These are phyloP conservation scores for Tetracladium marchalianum DNA, from an alignment of 495 filamentous ascomycete genomes.

Conservation along the genomic window DNA sequence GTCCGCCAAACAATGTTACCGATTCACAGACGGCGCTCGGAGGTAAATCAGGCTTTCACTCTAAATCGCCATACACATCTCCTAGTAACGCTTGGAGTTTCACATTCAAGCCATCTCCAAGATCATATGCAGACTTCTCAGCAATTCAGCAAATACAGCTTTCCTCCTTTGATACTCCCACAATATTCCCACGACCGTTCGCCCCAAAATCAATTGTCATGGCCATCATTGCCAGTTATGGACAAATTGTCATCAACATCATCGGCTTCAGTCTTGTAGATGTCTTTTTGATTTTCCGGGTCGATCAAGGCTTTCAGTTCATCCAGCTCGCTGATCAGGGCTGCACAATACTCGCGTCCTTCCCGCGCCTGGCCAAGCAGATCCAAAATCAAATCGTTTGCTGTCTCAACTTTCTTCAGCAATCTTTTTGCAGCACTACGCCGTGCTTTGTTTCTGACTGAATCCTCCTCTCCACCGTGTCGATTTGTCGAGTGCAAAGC, in stretches of 20 bases:
- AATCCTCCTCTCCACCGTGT: constrained; percentile 15
- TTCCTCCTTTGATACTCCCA: neutral
- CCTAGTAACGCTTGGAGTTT: no score
- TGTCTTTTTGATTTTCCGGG: constrained; percentile 6
- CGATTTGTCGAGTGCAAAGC: constrained; percentile 7
- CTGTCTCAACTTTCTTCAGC: constrained; percentile 6
- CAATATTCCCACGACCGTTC: neutral
- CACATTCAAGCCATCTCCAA: neutral
- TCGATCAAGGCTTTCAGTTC: constrained; percentile 4
- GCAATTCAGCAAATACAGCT: neutral
- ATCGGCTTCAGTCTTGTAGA: neutral
- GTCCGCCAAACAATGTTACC: no score
- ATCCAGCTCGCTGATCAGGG: constrained; percentile 5
- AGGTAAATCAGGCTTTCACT: no score
- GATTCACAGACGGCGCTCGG: no score
- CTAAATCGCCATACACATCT: no score
- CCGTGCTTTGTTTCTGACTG: constrained; percentile 10
- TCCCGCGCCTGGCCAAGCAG: constrained; percentile 1
- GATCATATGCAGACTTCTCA: neutral
- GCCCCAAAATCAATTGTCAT: neutral
- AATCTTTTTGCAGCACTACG: constrained; percentile 12
- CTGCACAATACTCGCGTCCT: constrained; percentile 5
- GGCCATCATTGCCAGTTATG: neutral
- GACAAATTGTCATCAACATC: neutral
- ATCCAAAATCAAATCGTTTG: constrained; percentile 1